Conservation (phyloP, 139 green algal species). For the Coccomyxa sp. region DNA sequence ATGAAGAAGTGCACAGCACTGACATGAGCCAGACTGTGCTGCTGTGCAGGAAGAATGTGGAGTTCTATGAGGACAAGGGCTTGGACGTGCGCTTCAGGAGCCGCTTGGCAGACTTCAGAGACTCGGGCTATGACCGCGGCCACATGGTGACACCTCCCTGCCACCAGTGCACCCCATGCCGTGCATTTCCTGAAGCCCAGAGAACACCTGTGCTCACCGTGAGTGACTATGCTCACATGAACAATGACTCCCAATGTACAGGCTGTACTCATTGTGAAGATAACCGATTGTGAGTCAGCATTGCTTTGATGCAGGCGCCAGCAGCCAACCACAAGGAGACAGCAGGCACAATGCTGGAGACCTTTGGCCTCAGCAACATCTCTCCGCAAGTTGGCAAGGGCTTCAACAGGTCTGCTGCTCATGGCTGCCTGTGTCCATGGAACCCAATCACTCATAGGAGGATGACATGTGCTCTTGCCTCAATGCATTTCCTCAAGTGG, state of each 20-base stretch:
- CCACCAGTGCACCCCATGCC: too few relatives aligned
- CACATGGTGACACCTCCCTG: slow-evolving; percentile 62
- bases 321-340: slow-evolving; percentile 76
- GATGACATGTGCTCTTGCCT: background rate
- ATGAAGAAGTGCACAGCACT: too few relatives aligned
- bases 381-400: slow-evolving; percentile 72
- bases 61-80: slow-evolving; percentile 65
- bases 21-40: too few relatives aligned
- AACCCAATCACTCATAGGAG: background rate
- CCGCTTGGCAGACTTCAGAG: slow-evolving; percentile 67
- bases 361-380: slow-evolving; percentile 79
- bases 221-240: background rate
- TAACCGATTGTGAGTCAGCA: background rate
- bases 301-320: slow-evolving; percentile 51
- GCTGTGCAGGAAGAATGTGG: slow-evolving; percentile 38
- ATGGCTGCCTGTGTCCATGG: background rate
- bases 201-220: too few relatives aligned
- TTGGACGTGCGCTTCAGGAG: slow-evolving; percentile 66
- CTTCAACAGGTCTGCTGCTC: slow-evolving; percentile 67
- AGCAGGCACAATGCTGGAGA: slow-evolving; percentile 81
- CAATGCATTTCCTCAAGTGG: background rate
- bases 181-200: too few relatives aligned
- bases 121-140: slow-evolving; percentile 84
- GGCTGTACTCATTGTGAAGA: background rate
- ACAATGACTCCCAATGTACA: background rate